Evolutionary conservation across 208 protist genomes (phyloP), one percentile per base, ranked within the genome.

Genomic region (Naegleria gruberi): DNA sequence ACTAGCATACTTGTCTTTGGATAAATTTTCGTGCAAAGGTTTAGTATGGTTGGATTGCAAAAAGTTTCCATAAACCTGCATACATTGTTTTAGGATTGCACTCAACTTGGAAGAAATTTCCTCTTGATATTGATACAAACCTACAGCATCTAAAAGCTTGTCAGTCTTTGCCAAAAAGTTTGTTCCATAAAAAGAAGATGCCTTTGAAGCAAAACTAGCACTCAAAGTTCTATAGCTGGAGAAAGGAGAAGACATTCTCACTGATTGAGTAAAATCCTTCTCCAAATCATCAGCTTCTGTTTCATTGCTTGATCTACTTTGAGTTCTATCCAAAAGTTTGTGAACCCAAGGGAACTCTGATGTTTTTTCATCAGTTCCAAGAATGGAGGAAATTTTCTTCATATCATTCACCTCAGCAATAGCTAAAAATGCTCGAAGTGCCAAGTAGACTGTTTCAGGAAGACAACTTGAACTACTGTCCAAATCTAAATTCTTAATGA

Each of bases 361-460:
- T 0, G 15, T 10, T 8, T 65, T 65, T 26, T 23, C 26, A 23
- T 47, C 84, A 12, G 41, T 41, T 40, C 43, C 84, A 17, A 43
- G 5, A 6, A 88, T 0, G 4, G 46, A 40, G 12, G 8, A 88
- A 17, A 88, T 23, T n/a, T 47, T 65, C 7, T 88, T 42, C 30
- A 88, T 88, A 65, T 88, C 84, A 41, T 30, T 12, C n/a, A 45
- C 2, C 19, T 88, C 45, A n/a, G 84, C 84, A 73, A 88, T 88
- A 19, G 84, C 43, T 8, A 65, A 7, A 5, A 88, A 88, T 30
- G 45, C n/a, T 43, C 45, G 41, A 3, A 88, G 26, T 42, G 34
- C 44, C 15, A 88, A 26, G 19, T 46, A 65, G 0, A 65, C 45
- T 42, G 41, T 88, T 88, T 77, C 65, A 37, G 65, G 65, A 37